phyloP scores from a whole-genome alignment of 352 stramenopile genomes.

The Phytophthora sansomeana region DNA sequence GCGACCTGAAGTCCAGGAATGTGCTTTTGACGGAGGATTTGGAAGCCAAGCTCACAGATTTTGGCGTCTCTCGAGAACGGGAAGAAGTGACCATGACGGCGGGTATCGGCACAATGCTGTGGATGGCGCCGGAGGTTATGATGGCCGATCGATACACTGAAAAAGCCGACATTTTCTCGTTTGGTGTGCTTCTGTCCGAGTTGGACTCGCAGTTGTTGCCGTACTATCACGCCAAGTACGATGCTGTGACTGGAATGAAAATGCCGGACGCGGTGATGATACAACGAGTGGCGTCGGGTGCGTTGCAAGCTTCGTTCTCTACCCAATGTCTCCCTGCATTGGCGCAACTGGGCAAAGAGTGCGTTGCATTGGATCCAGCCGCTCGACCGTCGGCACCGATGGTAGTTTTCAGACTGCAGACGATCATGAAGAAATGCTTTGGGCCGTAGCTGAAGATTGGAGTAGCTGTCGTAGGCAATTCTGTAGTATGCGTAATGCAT shows the following conservation, averaged over 20 bases:
- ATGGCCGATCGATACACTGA: conserved; percentile 4
- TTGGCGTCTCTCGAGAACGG: conserved; percentile 13
- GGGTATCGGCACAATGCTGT: neutral
- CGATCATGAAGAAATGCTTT: conserved; percentile 6
- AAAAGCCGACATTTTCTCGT: neutral
- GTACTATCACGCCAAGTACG: conserved; percentile 13
- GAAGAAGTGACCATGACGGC: conserved; percentile 17
- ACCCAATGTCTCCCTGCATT: neutral
- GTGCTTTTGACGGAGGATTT: conserved; percentile 3
- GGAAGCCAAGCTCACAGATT: conserved; percentile 19
- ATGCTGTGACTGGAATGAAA: conserved; percentile 12
- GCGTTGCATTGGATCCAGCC: conserved; percentile 15
- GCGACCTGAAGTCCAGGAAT: conserved; percentile 26
- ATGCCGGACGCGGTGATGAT: conserved; percentile 28
- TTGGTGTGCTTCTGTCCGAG: neutral
- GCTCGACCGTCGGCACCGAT: conserved; percentile 18
- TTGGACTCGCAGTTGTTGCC: conserved; percentile 26
- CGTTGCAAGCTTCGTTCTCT: conserved; percentile 25
- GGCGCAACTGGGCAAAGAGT: conserved; percentile 13
- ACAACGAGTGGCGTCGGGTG: conserved; percentile 24
- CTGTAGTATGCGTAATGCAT: no score
- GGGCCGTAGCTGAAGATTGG: no score
- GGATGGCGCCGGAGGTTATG: neutral
- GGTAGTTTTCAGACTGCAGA: conserved; percentile 29
- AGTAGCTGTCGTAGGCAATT: no score